phyloP scores from a whole-genome alignment of 2,329 filamentous ascomycete genomes.

The Ascocoryne sarcoides region DNA sequence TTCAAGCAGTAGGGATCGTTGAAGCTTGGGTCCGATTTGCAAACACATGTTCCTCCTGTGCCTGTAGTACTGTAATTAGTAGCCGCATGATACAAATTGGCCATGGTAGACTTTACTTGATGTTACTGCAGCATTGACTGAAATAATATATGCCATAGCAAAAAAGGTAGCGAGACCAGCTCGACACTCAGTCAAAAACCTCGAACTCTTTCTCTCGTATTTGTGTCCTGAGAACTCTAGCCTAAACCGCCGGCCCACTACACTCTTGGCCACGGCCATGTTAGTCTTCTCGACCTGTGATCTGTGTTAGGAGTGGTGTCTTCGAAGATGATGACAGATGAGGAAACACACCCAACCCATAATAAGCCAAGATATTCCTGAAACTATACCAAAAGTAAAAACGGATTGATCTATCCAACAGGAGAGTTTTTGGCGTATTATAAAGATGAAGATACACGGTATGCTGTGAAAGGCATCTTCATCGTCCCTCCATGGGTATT shows the following conservation, averaged over 20 bases:
- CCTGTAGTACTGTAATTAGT: conserved; percentile 11
- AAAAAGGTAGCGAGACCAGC: conserved; percentile 70
- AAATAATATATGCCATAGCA: conserved; percentile 67
- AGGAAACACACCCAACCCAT: conserved; percentile 25
- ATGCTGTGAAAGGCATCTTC: not conserved
- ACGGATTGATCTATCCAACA: too few relatives aligned
- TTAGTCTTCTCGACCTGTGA: conserved; percentile 26
- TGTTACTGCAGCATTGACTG: conserved; percentile 45
- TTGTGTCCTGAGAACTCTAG: conserved; percentile 74
- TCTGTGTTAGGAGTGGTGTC: conserved; percentile 8
- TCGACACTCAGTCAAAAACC: conserved; percentile 76
- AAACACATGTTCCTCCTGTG: conserved; percentile 21
- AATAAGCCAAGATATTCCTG: too few relatives aligned
- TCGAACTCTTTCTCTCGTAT: conserved; percentile 46
- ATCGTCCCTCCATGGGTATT: not conserved
- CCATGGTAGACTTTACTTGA: conserved; percentile 8
- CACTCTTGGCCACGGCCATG: conserved; percentile 48
- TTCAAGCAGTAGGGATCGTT: conserved; percentile 17
- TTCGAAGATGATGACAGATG: not conserved
- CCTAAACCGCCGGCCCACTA: conserved; percentile 65
- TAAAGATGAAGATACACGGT: not conserved
- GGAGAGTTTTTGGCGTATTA: too few relatives aligned
- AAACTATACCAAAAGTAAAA: too few relatives aligned
- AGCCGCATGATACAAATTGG: conserved; percentile 25
- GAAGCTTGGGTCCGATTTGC: conserved; percentile 7